phyloP scores from a whole-genome alignment of 23 red algal species.

The Gracilaria gracilis region DNA sequence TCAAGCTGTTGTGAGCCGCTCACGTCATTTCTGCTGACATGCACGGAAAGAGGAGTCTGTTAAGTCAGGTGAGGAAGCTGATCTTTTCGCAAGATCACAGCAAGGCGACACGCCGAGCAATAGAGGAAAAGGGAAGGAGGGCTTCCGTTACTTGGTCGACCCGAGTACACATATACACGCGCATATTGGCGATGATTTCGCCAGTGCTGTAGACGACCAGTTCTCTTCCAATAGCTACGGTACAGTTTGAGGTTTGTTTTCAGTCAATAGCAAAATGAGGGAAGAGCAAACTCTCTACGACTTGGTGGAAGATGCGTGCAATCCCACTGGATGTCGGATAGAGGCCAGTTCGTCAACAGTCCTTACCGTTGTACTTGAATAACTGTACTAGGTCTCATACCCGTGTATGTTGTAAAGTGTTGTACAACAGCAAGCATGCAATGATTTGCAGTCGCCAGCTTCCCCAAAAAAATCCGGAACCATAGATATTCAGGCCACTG shows the following conservation, averaged over 20 bases:
- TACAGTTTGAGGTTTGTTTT: neutral
- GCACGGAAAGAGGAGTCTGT: neutral
- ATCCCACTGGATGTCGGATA: neutral
- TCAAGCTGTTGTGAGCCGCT: neutral
- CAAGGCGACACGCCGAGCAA: no score
- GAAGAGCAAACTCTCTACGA: no score
- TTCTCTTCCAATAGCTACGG: neutral
- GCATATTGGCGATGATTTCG: neutral
- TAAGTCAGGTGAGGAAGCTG: no score
- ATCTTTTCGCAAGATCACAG: no score
- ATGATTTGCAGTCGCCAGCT: neutral
- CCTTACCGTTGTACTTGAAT: neutral
- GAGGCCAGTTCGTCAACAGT: neutral
- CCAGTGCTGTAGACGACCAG: neutral
- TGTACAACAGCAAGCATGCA: neutral
- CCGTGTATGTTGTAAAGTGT: neutral
- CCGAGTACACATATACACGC: neutral
- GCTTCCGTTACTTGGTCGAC: neutral
- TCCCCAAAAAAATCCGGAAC: neutral
- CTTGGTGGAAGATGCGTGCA: neutral
- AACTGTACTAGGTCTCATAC: no score
- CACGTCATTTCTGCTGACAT: neutral
- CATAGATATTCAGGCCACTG: no score
- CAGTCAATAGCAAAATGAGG: no score
- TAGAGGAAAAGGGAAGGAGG: neutral